Evolutionary conservation across 305 asterid genomes (phyloP), one percentile per base, ranked within the genome.

Genomic region (Stenogyne calaminthoides): DNA sequence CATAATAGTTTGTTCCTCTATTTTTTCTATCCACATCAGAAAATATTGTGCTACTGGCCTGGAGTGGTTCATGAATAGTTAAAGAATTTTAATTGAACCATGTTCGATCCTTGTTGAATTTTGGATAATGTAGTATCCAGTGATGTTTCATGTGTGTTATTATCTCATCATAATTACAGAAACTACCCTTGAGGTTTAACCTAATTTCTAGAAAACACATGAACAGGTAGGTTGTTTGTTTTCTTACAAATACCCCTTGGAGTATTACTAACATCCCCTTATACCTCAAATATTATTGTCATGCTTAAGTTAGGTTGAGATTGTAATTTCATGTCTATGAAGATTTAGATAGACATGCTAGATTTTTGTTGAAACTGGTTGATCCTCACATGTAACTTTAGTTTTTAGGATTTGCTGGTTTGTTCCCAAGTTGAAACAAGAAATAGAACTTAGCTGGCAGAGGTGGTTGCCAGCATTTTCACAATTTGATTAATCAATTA

Each of bases 41-140:
- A 20, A 15, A 44, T 34, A 22, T 29, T 56, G 20, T 57, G 78
- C 69, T 55, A 54, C 54, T 67, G 67, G 11, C 18, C 46, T 12
- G 37, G 61, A 7, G 11, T 60, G 37, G 36, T 70, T 70, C 44
- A 44, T 12, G 11, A 44, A 16, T 15, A 46, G 6, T 40, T n/a
- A 12, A 27, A 25, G 29, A 4, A 39, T 29, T 77, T 58, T 12
- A n/a, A 61, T 14, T 54, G 56, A 27, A 64, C 14, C n/a, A n/a
- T 4, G 10, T 39, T 14, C 16, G 34, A 34, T 56, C 58, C 22
- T 37, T 15, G 2, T 57, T 18, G 57, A 32, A 27, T 25, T 46
- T 60, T 71, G 58, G 15, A 11, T 6, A n/a, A n/a, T 47, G 3
- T n/a, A n/a, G 55, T 47, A 47, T n/a, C 55, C 55, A 47, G 20